phyloP scores from a whole-genome alignment of 345 rosid genomes.

The Luvunga scandens region DNA sequence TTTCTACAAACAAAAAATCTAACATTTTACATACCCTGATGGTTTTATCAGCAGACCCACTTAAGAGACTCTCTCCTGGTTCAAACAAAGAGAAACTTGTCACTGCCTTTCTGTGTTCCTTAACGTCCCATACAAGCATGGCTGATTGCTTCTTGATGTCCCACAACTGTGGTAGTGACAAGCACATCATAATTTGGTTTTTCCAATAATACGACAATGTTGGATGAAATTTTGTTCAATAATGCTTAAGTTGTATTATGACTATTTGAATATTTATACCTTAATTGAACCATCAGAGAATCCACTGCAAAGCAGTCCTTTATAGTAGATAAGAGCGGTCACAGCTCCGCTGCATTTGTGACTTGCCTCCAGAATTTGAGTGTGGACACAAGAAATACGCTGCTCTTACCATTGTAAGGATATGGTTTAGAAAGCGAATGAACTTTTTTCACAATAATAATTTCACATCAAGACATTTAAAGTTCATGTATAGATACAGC shows the following conservation, averaged over 20 bases:
- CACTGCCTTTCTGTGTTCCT: conserved; percentile 76
- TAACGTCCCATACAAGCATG: conserved; percentile 54
- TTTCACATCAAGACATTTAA: not conserved
- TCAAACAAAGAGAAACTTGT: conserved; percentile 76
- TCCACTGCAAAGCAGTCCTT: conserved; percentile 84
- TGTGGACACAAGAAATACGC: conserved; percentile 91
- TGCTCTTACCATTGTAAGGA: conserved; percentile 36
- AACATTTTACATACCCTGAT: conserved; percentile 43
- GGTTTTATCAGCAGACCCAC: conserved; percentile 87
- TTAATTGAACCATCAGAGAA: conserved; percentile 80
- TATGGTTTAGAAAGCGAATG: not conserved
- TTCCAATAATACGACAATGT: not conserved
- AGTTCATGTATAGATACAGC: not conserved
- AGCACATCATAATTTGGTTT: not conserved
- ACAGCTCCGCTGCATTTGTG: conserved; percentile 68
- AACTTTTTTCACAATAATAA: not conserved
- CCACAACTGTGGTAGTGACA: conserved; percentile 55
- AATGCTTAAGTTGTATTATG: too few species aligned
- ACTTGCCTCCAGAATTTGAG: conserved; percentile 74
- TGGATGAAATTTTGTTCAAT: too few species aligned
- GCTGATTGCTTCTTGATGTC: conserved; percentile 58
- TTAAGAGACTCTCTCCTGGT: conserved; percentile 72
- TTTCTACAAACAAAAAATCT: not conserved
- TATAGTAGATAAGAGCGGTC: conserved; percentile 79
- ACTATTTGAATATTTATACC: conserved; percentile 26